Conservation (phyloP, 163 green algal genomes). For the Coccomyxa subellipsoidea region DNA sequence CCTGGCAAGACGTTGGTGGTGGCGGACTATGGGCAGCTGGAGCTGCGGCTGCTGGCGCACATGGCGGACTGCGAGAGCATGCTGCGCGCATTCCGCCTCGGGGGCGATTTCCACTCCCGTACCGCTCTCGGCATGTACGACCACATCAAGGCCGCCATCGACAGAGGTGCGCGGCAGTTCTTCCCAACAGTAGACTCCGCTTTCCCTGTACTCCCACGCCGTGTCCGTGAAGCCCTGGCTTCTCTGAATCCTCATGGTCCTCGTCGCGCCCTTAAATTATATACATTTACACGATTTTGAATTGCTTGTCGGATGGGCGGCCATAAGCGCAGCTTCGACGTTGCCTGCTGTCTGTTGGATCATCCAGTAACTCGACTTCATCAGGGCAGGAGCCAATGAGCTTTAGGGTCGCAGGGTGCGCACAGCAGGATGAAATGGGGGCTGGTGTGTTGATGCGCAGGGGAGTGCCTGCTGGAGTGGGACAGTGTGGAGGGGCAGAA, state of each 20-base stretch:
- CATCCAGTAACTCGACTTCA: no score
- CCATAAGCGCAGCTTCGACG: no score
- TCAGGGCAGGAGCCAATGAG: no score
- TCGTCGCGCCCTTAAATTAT: no score
- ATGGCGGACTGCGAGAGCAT: slow-evolving; percentile 82
- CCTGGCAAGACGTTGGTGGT: slow-evolving; percentile 79
- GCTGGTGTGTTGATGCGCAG: slow-evolving; percentile 19
- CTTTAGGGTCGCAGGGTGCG: no score
- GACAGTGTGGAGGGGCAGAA: slow-evolving; percentile 39
- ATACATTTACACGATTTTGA: no score
- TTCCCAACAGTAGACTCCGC: no score
- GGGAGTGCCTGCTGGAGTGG: slow-evolving; percentile 76
- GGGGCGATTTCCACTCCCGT: slow-evolving; percentile 95
- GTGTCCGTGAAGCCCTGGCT: no score
- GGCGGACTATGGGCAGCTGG: slow-evolving; percentile 97
- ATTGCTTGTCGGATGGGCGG: no score
- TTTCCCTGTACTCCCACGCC: no score
- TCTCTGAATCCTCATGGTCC: no score
- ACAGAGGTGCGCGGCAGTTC: slow-evolving; percentile 32
- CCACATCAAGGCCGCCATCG: slow-evolving; percentile 83
- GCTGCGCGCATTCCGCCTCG: slow-evolving; percentile 81
- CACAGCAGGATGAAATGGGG: neutral
- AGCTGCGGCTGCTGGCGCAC: slow-evolving; percentile 96
- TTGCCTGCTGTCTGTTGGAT: no score
- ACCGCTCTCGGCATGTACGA: slow-evolving; percentile 96